A percentile compares a stretch with the other conserved stretches of the same genome.
Conservation (phyloP, 2,329 filamentous ascomycete species). For the Diaporthe citriasiana region DNA sequence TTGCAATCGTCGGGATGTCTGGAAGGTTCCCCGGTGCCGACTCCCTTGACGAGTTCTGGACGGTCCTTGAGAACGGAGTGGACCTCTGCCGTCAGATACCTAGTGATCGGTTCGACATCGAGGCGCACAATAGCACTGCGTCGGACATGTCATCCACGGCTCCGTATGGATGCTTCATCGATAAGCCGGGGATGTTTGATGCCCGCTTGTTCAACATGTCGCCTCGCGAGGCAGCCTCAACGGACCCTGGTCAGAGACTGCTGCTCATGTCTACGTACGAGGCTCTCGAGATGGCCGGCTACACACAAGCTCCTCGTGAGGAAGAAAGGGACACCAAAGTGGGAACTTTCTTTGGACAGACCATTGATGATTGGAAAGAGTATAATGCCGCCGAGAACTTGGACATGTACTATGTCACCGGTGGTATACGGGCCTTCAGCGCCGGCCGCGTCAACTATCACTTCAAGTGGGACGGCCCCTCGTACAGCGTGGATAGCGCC, state of each 20-base stretch:
- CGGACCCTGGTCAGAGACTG: constrained; percentile 39
- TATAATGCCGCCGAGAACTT: constrained; percentile 66
- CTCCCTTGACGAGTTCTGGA: constrained; percentile 26
- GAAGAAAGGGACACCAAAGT: constrained; percentile 50
- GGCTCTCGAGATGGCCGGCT: constrained; percentile 61
- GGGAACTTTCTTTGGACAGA: constrained; percentile 75
- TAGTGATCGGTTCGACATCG: constrained; percentile 20
- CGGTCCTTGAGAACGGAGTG: constrained; percentile 42
- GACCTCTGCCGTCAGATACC: constrained; percentile 45
- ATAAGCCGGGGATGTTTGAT: constrained; percentile 37
- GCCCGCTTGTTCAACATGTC: constrained; percentile 43
- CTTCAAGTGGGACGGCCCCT: constrained; percentile 54
- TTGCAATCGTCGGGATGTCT: constrained; percentile 26
- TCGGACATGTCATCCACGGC: constrained; percentile 48
- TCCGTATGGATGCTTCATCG: constrained; percentile 53
- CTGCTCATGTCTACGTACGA: constrained; percentile 38
- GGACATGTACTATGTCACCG: constrained; percentile 45
- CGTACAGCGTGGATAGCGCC: constrained; percentile 56
- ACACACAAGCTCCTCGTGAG: constrained; percentile 56
- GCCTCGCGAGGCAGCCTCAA: constrained; percentile 36
- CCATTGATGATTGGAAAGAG: constrained; percentile 68
- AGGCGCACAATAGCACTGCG: constrained; percentile 44
- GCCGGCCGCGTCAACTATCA: constrained; percentile 55
- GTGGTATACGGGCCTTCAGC: constrained; percentile 50
- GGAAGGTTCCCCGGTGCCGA: constrained; percentile 29